Evolutionary conservation across 306 rosid species (phyloP), one percentile per base, ranked within the genome.

Genomic region (Cercis canadensis): DNA sequence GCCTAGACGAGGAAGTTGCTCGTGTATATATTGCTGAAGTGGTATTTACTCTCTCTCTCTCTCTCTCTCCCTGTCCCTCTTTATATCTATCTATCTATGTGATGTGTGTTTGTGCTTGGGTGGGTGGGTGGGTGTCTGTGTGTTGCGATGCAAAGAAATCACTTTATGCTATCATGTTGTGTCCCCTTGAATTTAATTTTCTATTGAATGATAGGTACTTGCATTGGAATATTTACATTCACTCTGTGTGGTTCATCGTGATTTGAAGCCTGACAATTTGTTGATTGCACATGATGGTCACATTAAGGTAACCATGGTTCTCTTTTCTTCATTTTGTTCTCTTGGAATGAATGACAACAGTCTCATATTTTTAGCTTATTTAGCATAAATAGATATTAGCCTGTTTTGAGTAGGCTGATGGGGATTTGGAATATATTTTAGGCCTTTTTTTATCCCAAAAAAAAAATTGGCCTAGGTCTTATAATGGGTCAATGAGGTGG

Each of bases 1-100:
- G 97, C 86, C 84, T 95, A 57, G 92, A 86, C 7, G 97, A 95
- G 80, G 97, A 89, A 73, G 92, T 95, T 65, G 99, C 96, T 33
- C 99, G 92, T 67, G 91, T 95, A 39, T 95, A 95, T 87, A 85
- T 95, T 29, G 99, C 99, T 45, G 99, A 95, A 95, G 97, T 95
- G 89, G 99, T 91, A 84, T 68, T 73, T 72, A 67, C 66, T 57
- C 60, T 65, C 31, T 11, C 47, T 59, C 47, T 59, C 47, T 70
- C 41, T 50, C 21, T 57, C 18, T 52, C 39, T 52, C 7, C 40
- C n/a, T n/a, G n/a, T n/a, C n/a, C n/a, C n/a, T n/a, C n/a, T n/a
- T n/a, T n/a, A n/a, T n/a, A n/a, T n/a, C n/a, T n/a, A n/a, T n/a
- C n/a, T n/a, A n/a, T n/a, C n/a, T n/a, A n/a, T n/a, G n/a, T n/a